phyloP scores from a whole-genome alignment of 1,284 basidiomycete species.

The Bjerkandera adusta region DNA sequence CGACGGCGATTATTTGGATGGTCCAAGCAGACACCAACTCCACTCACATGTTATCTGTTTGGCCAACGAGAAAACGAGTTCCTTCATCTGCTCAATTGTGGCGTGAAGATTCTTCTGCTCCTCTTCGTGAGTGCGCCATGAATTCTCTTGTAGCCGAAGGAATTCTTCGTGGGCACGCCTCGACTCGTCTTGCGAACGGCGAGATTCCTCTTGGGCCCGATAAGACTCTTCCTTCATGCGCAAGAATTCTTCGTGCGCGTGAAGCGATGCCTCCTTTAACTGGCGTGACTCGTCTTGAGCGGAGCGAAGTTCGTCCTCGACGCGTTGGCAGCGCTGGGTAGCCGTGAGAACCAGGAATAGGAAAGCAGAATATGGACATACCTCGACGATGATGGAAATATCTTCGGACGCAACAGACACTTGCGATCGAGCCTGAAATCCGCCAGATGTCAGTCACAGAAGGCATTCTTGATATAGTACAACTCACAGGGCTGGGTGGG shows the following conservation, averaged over 20 bases:
- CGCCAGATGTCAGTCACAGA: too few species aligned
- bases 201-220: conserved; percentile 2
- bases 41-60: conserved; percentile 2
- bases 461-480: too few species aligned
- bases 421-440: too few species aligned
- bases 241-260: conserved; percentile 3
- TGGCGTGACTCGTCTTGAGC: too few species aligned
- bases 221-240: not conserved
- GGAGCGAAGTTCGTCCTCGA: too few species aligned
- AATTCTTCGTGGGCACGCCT: conserved; percentile 2
- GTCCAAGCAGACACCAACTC: not conserved
- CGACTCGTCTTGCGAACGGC: conserved; percentile 8
- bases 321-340: not conserved
- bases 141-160: conserved; percentile 2
- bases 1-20: too few species aligned
- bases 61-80: conserved; percentile 1
- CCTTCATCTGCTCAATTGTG: conserved; percentile 10
- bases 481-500: too few species aligned
- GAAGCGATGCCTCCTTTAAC: not conserved
- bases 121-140: not conserved
- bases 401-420: too few species aligned
- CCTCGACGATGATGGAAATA: too few species aligned
- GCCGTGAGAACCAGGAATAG: not conserved
- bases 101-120: conserved; percentile 2
- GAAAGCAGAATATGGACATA: too few species aligned